Conservation (phyloP, 306 rosid species). For the Vachellia collinsii region DNA sequence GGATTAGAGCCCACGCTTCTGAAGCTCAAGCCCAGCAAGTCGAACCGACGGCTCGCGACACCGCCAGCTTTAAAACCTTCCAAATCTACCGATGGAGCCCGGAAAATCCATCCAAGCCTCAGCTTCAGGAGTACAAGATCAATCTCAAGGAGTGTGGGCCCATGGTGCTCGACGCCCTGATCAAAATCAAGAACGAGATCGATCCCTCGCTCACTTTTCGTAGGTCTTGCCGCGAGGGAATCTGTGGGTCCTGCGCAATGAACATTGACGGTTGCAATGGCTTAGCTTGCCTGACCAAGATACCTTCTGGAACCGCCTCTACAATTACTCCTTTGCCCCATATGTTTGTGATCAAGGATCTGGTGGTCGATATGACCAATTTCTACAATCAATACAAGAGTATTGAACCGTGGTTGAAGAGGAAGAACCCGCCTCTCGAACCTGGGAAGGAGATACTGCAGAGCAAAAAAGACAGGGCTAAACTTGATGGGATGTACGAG, state of each 20-base stretch:
- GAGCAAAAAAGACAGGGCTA: background rate
- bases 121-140: constrained; percentile 72
- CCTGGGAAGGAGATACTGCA: background rate
- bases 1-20: constrained; percentile 57
- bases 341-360: constrained; percentile 8
- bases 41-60: constrained; percentile 44
- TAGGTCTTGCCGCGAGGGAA: constrained; percentile 92
- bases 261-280: constrained; percentile 1
- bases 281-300: background rate
- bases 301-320: background rate
- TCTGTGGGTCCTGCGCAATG: constrained; percentile 94
- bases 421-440: background rate
- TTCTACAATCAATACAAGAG: constrained; percentile 7
- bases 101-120: constrained; percentile 72
- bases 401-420: background rate
- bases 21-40: constrained; percentile 67
- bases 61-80: constrained; percentile 59
- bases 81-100: constrained; percentile 98
- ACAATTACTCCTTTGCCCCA: background rate
- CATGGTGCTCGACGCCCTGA: constrained; percentile 93
- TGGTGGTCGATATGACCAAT: constrained; percentile 11
- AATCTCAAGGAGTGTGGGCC: constrained; percentile 94
- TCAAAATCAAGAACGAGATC: constrained; percentile 90
- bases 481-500: constrained; percentile 14
- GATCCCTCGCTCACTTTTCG: constrained; percentile 86